Evolutionary conservation across 257 asterid genomes (phyloP).

Genomic region (Przewalskia tangutica): DNA sequence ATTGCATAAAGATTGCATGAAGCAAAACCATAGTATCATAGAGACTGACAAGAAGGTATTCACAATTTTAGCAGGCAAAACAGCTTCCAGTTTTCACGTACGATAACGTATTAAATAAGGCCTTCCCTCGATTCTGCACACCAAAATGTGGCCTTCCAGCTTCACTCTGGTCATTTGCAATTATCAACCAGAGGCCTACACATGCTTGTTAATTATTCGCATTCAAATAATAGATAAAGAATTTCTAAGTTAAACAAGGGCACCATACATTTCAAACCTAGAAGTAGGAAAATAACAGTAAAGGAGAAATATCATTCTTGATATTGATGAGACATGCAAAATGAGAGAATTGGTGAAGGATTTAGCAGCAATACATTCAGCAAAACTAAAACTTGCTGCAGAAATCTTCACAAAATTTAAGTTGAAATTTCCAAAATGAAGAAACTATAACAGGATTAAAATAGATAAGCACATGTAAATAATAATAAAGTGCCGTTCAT

Average conservation of each 20-base stretch:
- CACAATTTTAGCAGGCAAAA: not conserved
- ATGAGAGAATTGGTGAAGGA: not conserved
- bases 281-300: not conserved
- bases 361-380: conserved; percentile 2
- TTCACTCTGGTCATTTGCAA: too few relatives aligned
- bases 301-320: not conserved
- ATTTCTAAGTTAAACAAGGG: not conserved
- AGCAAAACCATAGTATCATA: not conserved
- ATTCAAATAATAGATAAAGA: not conserved
- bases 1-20: too few relatives aligned
- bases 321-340: not conserved
- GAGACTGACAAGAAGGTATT: not conserved
- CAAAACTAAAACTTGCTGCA: conserved; percentile 2
- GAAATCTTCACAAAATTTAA: not conserved
- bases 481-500: conserved; percentile 16
- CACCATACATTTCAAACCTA: not conserved
- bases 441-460: not conserved
- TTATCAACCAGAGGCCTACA: too few relatives aligned
- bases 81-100: not conserved
- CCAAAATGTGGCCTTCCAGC: not conserved
- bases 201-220: not conserved
- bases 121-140: not conserved
- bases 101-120: not conserved
- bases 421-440: conserved; percentile 3
- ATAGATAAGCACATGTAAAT: not conserved